These are phyloP conservation scores for Veloporphyrellus conicus DNA, from an alignment of 1,284 basidiomycete species.

Conservation along the genomic window DNA sequence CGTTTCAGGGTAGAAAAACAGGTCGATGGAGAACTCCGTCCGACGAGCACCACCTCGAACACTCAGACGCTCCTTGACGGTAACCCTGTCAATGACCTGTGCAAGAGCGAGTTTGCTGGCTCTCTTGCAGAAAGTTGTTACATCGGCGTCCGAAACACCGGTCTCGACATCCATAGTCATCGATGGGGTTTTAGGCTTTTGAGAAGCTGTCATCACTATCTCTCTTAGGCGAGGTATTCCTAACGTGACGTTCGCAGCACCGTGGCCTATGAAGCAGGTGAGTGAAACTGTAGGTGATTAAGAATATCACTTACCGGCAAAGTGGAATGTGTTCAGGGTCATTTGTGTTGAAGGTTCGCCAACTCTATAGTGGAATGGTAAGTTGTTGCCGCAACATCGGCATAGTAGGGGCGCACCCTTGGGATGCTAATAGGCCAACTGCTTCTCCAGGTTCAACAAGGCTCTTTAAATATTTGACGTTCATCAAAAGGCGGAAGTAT, in stretches of 20 bases:
- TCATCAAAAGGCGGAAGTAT: conserved; percentile 78
- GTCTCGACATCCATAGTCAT: conserved; percentile 82
- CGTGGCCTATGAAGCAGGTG: conserved; percentile 67
- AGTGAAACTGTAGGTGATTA: not conserved
- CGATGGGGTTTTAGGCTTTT: conserved; percentile 96
- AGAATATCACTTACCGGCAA: conserved; percentile 64
- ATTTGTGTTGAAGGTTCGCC: conserved; percentile 99
- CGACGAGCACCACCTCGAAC: conserved; percentile 67
- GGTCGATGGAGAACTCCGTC: conserved; percentile 79
- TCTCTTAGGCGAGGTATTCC: conserved; percentile 98
- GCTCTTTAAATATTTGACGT: conserved; percentile 88
- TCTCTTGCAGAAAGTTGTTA: conserved; percentile 85
- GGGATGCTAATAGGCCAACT: conserved; percentile 95
- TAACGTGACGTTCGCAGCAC: conserved; percentile 97
- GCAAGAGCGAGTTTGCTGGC: conserved; percentile 85
- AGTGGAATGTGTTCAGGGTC: conserved; percentile 99
- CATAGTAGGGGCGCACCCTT: conserved; percentile 64
- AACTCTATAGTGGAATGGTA: conserved; percentile 51
- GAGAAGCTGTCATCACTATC: conserved; percentile 98
- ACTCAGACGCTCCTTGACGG: conserved; percentile 77
- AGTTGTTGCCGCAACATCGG: not conserved
- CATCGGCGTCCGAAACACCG: conserved; percentile 52
- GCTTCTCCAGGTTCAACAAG: conserved; percentile 97
- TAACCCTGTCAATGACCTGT: conserved; percentile 83
- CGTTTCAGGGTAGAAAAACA: conserved; percentile 82